Base-by-base conservation (phyloP, 768 basidiomycete species). In the Mycena vulgaris region DNA sequence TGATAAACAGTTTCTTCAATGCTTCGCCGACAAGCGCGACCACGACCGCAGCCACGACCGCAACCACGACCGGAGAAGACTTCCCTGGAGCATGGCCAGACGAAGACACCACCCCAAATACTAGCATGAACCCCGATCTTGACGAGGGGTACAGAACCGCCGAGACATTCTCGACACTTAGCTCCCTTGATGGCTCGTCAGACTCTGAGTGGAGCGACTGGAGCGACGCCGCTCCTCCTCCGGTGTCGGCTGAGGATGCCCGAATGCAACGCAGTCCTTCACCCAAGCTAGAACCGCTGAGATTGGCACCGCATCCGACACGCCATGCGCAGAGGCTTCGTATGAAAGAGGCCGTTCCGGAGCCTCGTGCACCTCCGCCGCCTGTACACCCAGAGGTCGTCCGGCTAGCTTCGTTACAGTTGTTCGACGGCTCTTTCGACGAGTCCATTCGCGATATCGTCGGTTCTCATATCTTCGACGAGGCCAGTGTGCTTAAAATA, bases 381-480 rank as follows among this genome's bases (percentile, higher is more conserved):
- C 66, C 70, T 30, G 63, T 75, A 16, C 70, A 70, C 25, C 51
- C 75, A 5, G 75, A 78, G 33, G 81, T 86, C 6, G 68, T 84
- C 21, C 63, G 80, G 3, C 76, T 90, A 45, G 76, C 86, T 14
- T 69, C 71, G 17, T 67, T 85, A 25, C 86, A 88, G 78, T 53
- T 69, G 3, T 81, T 81, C 30, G 85, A 89, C 59, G 90, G 90
- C 0, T 88, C 88, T 1, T 90, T 88, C 75, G 72, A 79, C 35
- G 72, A 81, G 4, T 45, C 73, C 0, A 76, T 89, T 9, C 71
- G 70, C 0, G 56, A 13, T 17, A 75, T 89, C 39, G 79, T 88
- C 6, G 87, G 87, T 9, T 60, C 74, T 0, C 68, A 65, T 0
- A 79, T 81, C 1, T 55, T 85, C 5, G 67, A 75, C 11, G 81